These are phyloP conservation scores for Hericium rajendrae DNA, from an alignment of 768 basidiomycete species.

Conservation along the genomic window DNA sequence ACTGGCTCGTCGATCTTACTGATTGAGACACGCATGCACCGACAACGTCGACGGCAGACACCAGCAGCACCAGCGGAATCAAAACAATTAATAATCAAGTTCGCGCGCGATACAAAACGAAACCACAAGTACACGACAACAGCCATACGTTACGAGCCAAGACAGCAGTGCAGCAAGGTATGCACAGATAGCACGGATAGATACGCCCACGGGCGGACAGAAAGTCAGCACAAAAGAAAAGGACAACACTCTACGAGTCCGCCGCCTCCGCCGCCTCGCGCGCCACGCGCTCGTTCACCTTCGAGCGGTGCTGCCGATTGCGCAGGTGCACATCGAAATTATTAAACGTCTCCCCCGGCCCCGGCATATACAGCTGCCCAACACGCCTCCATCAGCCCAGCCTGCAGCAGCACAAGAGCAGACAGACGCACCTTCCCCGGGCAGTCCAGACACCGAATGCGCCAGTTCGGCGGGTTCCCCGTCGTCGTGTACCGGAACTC, in stretches of 20 bases:
- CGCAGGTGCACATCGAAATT: constrained; percentile 93
- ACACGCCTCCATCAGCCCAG: background rate
- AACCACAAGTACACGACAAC: background rate
- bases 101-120: background rate
- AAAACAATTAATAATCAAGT: too few relatives aligned
- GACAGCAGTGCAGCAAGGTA: background rate
- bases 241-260: background rate
- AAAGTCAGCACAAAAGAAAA: background rate
- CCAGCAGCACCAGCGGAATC: too few relatives aligned
- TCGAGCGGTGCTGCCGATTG: constrained; percentile 70
- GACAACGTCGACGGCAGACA: too few relatives aligned
- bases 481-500: constrained; percentile 52
- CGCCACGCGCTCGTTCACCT: constrained; percentile 51
- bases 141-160: background rate
- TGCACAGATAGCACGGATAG: background rate
- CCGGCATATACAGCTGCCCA: constrained; percentile 9
- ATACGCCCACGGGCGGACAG: background rate
- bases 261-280: background rate
- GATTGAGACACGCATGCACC: too few relatives aligned
- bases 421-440: constrained; percentile 78
- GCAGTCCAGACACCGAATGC: constrained; percentile 85
- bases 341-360: constrained; percentile 39
- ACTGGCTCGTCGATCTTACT: too few relatives aligned
- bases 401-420: too few relatives aligned
- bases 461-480: constrained; percentile 65